Base-by-base conservation (phyloP, 2,329 filamentous ascomycete genomes). In the Helminthosporium solani region DNA sequence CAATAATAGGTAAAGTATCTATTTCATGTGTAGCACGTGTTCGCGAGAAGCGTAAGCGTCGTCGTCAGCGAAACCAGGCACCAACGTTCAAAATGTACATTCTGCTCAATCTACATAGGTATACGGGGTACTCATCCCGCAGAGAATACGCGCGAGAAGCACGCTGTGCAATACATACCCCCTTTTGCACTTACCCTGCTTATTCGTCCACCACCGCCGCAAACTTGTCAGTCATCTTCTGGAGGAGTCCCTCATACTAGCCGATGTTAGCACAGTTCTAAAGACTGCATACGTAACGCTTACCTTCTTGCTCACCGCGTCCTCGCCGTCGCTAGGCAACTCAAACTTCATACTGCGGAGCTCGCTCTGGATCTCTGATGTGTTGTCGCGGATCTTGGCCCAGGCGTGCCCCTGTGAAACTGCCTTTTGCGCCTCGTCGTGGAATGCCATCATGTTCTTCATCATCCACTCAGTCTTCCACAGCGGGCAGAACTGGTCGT, bases 401-500 rank as follows among this genome's bases (percentile, higher is more conserved):
- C 94, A 99, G 73, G 78, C 86, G 74, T 92, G 87, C 50, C 94
- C 94, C 72, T 96, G 90, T 5, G 87, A 81, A 67, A 99, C 82
- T 6, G 90, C 90, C 82, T 96, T 97, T 72, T 97, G 92, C 19
- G 90, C 86, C 78, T 99, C 94, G 65, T 99, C 95, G 70, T 96
- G 90, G 82, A 92, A 99, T 47, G 86, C 88, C 79, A 99, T 88
- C 85, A 99, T 97, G 55, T 90, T 87, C 82, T 95, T 96, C 94
- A 99, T 99, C 94, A 99, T 97, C 86, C 94, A 99, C 72, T 95
- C 88, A 0, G 94, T 99, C 86, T 99, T 99, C 94, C 94, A 99
- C 66, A 99, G 82, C 40, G 94, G 94, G 70, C 94, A 99, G 84
- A 95, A 99, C 76, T 97, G 91, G 70, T 99, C 94, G 71, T 99